Evolutionary conservation across 1,284 basidiomycete genomes (phyloP).

Genomic region (Athelia psychrophila): DNA sequence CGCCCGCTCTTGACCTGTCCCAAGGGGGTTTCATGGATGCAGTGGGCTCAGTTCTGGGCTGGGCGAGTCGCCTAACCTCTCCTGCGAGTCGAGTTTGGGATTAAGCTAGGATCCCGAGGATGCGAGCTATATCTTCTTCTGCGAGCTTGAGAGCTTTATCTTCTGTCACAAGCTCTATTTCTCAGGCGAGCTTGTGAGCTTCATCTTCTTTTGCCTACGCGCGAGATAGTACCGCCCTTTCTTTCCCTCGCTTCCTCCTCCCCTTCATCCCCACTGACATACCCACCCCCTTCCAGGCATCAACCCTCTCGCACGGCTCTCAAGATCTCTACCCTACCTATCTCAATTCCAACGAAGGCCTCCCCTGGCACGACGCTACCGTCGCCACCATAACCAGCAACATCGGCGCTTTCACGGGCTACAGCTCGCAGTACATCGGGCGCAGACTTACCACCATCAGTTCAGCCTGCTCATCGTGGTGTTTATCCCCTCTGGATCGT

Average conservation of each 20-base stretch:
- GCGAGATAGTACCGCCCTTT: too few relatives aligned
- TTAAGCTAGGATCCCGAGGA: too few relatives aligned
- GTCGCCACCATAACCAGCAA: conserved; percentile 92
- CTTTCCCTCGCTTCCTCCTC: conserved; percentile 5
- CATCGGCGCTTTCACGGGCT: conserved; percentile 41
- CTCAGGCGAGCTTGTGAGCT: too few relatives aligned
- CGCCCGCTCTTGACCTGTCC: not conserved
- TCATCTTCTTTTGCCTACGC: too few relatives aligned
- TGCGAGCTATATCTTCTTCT: too few relatives aligned
- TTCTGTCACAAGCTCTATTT: too few relatives aligned
- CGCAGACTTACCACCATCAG: not conserved
- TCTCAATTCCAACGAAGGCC: conserved; percentile 59
- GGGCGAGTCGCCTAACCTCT: not conserved
- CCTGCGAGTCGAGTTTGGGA: too few relatives aligned
- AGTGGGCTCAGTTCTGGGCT: not conserved
- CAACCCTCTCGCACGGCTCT: conserved; percentile 87
- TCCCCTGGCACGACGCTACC: conserved; percentile 60
- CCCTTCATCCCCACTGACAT: conserved; percentile 3
- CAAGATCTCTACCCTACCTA: conserved; percentile 87
- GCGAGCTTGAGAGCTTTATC: too few relatives aligned
- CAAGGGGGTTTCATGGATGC: not conserved
- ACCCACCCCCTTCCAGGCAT: conserved; percentile 58
- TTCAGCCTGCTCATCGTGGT: conserved; percentile 21
- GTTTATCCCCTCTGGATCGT: conserved; percentile 88
- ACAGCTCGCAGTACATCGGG: not conserved